phyloP scores from a whole-genome alignment of 2,329 filamentous ascomycete species.

The Dactylellina sp. region DNA sequence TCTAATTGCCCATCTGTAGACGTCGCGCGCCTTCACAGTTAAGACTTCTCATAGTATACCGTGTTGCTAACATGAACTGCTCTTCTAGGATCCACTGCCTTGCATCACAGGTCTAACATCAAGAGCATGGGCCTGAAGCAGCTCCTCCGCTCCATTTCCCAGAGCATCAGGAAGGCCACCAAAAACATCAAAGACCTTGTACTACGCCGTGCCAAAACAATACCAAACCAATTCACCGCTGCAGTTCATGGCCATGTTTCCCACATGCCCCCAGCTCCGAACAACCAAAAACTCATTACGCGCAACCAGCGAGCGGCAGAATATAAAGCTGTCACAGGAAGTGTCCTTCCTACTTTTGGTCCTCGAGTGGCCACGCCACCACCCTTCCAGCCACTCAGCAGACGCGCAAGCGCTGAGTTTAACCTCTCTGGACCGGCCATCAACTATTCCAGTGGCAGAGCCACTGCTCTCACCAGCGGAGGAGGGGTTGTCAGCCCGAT shows the following conservation, averaged over 20 bases:
- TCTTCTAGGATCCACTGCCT: slow-evolving; percentile 34
- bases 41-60: slow-evolving; percentile 14
- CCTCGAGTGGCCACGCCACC: slow-evolving; percentile 39
- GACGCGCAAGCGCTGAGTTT: slow-evolving; percentile 6
- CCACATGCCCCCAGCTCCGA: background rate
- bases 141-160: slow-evolving; percentile 29
- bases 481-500: background rate
- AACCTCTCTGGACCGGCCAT: background rate
- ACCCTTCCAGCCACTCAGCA: slow-evolving; percentile 20
- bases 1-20: background rate
- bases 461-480: slow-evolving; percentile 1
- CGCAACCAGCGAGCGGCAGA: slow-evolving; percentile 27
- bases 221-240: slow-evolving; percentile 40
- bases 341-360: slow-evolving; percentile 25
- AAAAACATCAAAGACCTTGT: slow-evolving; percentile 33
- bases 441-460: background rate
- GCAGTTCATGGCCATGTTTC: slow-evolving; percentile 29
- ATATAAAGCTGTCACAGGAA: slow-evolving; percentile 18
- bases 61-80: slow-evolving; percentile 41
- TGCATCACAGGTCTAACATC: slow-evolving; percentile 29
- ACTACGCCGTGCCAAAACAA: slow-evolving; percentile 30
- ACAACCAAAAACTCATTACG: slow-evolving; percentile 20
- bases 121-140: slow-evolving; percentile 46
- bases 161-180: slow-evolving; percentile 8
- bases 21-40: no score